These are phyloP conservation scores for Chalaropsis thielavioides DNA, from an alignment of 2,329 filamentous ascomycete species.

Conservation along the genomic window DNA sequence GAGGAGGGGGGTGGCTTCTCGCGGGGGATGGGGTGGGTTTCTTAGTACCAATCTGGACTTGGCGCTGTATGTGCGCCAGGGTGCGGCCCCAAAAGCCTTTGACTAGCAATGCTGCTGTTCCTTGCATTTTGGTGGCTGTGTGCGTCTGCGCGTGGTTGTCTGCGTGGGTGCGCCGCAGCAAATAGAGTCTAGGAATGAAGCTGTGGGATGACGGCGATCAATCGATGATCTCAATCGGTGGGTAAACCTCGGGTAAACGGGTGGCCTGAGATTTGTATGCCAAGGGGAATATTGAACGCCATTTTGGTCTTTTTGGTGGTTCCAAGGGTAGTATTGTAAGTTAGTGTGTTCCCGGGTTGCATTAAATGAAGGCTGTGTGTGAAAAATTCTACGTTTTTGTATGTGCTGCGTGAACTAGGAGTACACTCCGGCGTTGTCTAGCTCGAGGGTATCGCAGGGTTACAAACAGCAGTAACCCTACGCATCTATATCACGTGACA, in stretches of 20 bases:
- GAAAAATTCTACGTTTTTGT: neutral
- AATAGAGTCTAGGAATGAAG: neutral
- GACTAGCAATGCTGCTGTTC: conserved; percentile 27
- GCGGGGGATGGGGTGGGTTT: no score
- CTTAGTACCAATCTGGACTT: conserved; percentile 44
- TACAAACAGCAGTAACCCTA: neutral
- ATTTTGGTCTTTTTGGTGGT: no score
- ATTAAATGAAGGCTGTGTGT: no score
- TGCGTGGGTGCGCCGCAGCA: neutral
- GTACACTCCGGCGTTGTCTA: no score
- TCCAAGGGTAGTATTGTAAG: no score
- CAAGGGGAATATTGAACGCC: no score
- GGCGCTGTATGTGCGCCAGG: conserved; percentile 44
- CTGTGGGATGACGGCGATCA: neutral
- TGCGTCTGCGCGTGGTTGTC: conserved; percentile 24
- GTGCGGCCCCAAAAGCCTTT: conserved; percentile 45
- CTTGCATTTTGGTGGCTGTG: conserved; percentile 19
- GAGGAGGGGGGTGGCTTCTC: conserved; percentile 10
- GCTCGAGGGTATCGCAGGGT: neutral
- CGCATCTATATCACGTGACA: no score
- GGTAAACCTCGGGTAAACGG: neutral
- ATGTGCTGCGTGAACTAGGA: no score
- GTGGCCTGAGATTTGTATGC: neutral
- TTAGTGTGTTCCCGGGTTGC: no score
- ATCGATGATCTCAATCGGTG: neutral